Evolutionary conservation across 345 rosid genomes (phyloP).

Genomic region (Pistacia atlantica): DNA sequence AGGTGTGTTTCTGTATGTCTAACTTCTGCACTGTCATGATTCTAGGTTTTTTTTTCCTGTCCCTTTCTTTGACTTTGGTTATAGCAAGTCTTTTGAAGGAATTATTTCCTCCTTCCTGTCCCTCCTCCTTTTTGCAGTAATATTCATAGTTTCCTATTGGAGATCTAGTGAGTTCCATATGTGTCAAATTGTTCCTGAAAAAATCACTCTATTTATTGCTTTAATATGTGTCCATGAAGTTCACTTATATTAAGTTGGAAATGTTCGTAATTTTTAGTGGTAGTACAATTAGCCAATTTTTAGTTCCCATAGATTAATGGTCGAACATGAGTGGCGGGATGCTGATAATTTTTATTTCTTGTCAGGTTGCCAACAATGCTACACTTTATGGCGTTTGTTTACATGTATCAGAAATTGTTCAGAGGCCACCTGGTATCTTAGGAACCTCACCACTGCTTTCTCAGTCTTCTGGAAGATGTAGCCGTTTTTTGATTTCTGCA

Average conservation of each 20-base stretch:
- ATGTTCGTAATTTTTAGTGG: not conserved
- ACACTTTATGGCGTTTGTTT: slow-evolving; percentile 95
- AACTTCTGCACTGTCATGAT: not conserved
- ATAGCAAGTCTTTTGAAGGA: not conserved
- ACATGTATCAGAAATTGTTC: slow-evolving; percentile 88
- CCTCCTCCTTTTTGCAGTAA: not conserved
- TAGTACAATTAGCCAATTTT: slow-evolving; percentile 5
- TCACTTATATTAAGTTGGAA: not conserved
- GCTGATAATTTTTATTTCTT: slow-evolving; percentile 27
- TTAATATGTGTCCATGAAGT: not conserved
- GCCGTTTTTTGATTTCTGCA: slow-evolving; percentile 87
- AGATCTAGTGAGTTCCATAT: not conserved
- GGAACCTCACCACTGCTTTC: slow-evolving; percentile 60
- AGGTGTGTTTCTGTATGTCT: not conserved
- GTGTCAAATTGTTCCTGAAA: not conserved
- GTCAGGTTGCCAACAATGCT: slow-evolving; percentile 88
- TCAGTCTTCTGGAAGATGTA: slow-evolving; percentile 54
- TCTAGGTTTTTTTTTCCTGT: not conserved
- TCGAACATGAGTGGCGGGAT: slow-evolving; percentile 17
- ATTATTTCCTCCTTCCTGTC: not conserved
- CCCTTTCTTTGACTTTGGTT: not conserved
- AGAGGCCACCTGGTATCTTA: slow-evolving; percentile 82
- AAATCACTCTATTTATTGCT: not conserved
- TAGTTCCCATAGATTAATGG: slow-evolving; percentile 12
- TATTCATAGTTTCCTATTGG: not conserved